Conservation (phyloP, 768 basidiomycete genomes). For the Mycena capillaripes region DNA sequence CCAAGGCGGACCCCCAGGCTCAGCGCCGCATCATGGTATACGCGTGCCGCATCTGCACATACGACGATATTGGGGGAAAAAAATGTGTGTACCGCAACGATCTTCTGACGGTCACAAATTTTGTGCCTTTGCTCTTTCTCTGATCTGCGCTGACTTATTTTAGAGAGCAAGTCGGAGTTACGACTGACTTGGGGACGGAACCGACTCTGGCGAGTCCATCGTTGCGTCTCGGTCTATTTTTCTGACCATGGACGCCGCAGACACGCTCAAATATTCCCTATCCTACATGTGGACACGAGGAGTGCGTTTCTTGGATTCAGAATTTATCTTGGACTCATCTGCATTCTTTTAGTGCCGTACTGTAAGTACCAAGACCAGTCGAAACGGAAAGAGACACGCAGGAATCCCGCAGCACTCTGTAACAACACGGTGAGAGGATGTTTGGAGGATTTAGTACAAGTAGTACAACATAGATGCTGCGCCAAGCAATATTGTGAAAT, state of each 20-base stretch:
- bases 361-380: constrained; percentile 99
- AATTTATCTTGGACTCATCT: constrained; percentile 10
- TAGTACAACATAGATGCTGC: no score
- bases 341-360: constrained; percentile 80
- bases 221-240: neutral
- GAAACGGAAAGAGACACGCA: constrained; percentile 94
- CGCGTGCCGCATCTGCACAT: constrained; percentile 90
- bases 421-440: no score
- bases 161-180: constrained; percentile 95
- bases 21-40: constrained; percentile 90
- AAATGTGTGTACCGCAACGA: constrained; percentile 95
- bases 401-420: no score
- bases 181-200: constrained; percentile 88
- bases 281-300: constrained; percentile 85
- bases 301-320: constrained; percentile 63
- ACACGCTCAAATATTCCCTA: constrained; percentile 89
- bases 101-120: constrained; percentile 92
- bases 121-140: neutral
- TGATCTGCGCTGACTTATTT: neutral
- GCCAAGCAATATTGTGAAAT: no score
- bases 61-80: constrained; percentile 88
- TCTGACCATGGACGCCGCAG: constrained; percentile 49
- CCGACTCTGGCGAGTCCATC: constrained; percentile 84
- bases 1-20: constrained; percentile 92
- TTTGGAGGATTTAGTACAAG: no score